Evolutionary conservation across 345 rosid genomes (phyloP), one percentile per base, ranked within the genome.

Genomic region (Lepidium africanum): DNA sequence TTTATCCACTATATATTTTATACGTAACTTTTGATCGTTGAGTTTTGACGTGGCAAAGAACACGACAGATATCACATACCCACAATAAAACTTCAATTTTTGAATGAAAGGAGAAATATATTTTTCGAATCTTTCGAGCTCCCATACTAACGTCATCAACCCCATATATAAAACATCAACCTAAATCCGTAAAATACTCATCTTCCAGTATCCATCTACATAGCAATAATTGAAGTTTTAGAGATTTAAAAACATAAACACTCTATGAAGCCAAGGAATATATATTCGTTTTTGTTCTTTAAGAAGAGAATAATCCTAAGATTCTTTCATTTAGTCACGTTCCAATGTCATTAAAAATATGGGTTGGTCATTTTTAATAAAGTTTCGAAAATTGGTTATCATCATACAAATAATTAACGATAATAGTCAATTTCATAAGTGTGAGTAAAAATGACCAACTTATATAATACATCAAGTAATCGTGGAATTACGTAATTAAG

Each of bases 251-350:
- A 51, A 30, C 30, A 39, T 10, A 53, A 10, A 35, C 1, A 36
- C 10, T 14, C 16, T 36, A 21, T 33, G 14, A 55, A 45, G 64
- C 16, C 11, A 27, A 35, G 52, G 17, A 17, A 40, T 40, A 19
- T 54, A 54, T 16, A 12, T 48, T 39, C 41, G 50, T 27, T n/a
- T 40, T 65, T 73, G 19, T 65, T 57, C 52, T 32, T 33, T 4
- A 30, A 39, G 56, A 73, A 49, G 32, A 37, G 67, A 65, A 67
- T 45, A 67, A 53, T 67, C 58, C 27, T 59, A 67, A 52, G 69
- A 61, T 60, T 7, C 15, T 51, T 41, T 50, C 48, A 41, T 32
- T 51, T 58, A 1, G 53, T 67, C 58, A 27, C 59, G 55, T 37
- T 36, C 60, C 73, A 12, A 65, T 21, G 40, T 43, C 59, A 41